phyloP scores from a whole-genome alignment of 2,329 filamentous ascomycete species.

The Nectriaceae sp. region DNA sequence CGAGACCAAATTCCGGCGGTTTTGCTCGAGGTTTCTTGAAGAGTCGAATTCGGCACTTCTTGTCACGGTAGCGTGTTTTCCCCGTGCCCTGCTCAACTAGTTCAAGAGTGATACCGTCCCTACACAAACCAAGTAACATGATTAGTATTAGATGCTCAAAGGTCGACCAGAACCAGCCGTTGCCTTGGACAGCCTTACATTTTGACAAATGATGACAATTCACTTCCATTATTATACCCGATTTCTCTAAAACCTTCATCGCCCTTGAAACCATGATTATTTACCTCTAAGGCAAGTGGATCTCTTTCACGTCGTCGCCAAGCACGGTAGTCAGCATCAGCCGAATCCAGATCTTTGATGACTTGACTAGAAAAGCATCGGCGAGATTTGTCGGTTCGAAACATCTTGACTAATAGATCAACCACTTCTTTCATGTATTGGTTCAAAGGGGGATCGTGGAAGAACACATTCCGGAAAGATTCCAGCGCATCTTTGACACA shows the following conservation, averaged over 20 bases:
- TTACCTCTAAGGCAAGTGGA: too few species aligned
- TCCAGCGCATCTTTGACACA: too few species aligned
- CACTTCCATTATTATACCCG: neutral
- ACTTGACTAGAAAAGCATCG: neutral
- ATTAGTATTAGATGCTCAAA: neutral
- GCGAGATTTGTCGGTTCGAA: neutral
- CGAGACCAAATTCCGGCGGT: too few species aligned
- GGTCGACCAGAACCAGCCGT: too few species aligned
- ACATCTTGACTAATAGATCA: neutral
- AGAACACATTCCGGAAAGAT: too few species aligned
- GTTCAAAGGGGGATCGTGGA: neutral
- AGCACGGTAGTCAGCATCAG: neutral
- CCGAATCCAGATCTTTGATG: neutral
- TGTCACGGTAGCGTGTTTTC: neutral
- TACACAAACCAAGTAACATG: too few species aligned
- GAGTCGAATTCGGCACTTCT: neutral
- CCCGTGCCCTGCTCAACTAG: neutral
- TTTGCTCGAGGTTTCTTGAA: too few species aligned
- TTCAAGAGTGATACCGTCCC: neutral
- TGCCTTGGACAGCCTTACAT: neutral
- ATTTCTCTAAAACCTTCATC: neutral
- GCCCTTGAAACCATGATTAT: too few species aligned
- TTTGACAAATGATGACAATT: neutral
- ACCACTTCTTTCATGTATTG: neutral
- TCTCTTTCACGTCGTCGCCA: too few species aligned